Conservation (phyloP, 176 grass and related monocot genomes). For the Lolium multiflorum region DNA sequence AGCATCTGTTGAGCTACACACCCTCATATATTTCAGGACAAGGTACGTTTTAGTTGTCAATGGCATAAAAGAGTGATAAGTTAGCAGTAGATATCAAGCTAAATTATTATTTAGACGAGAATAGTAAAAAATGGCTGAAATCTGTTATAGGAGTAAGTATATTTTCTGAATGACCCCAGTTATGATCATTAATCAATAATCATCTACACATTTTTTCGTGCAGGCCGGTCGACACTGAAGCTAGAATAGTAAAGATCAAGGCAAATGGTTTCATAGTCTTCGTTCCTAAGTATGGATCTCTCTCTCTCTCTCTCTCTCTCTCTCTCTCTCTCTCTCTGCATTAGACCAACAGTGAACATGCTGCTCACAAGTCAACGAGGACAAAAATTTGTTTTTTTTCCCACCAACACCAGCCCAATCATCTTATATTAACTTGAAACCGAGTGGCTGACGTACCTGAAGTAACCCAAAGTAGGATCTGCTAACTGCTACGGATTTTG, state of each 20-base stretch:
- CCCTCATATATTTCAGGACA: constrained; percentile 95
- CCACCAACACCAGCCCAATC: neutral
- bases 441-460: neutral
- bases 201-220: constrained; percentile 25
- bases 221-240: constrained; percentile 93
- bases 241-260: constrained; percentile 97
- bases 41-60: constrained; percentile 56
- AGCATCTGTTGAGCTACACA: constrained; percentile 95
- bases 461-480: neutral
- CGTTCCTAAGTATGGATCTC: constrained; percentile 82
- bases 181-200: neutral
- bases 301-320: neutral
- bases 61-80: constrained; percentile 17
- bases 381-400: neutral
- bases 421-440: constrained; percentile 14
- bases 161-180: constrained; percentile 2
- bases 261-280: constrained; percentile 98
- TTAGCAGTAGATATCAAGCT: constrained; percentile 18
- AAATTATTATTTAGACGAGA: neutral
- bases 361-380: neutral
- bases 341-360: neutral
- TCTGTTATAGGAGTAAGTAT: constrained; percentile 29
- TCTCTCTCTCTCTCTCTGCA: neutral
- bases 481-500: neutral
- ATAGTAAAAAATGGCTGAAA: constrained; percentile 27